phyloP scores from a whole-genome alignment of 2,329 filamentous ascomycete genomes.

The Zymoseptoria brevis region DNA sequence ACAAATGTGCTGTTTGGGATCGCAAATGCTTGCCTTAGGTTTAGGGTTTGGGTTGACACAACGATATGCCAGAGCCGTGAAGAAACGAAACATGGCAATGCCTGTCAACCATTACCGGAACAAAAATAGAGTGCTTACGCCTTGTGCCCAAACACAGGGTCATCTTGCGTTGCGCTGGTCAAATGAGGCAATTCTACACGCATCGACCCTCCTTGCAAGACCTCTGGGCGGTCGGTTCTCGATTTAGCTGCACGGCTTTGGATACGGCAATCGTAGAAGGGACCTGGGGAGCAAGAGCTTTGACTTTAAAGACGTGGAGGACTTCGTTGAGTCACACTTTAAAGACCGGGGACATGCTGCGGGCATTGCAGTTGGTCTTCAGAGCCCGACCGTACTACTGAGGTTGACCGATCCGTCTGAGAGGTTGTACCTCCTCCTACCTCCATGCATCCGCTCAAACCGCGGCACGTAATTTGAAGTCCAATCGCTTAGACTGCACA shows the following conservation, averaged over 20 bases:
- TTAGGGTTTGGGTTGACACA: neutral
- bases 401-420: too few relatives aligned
- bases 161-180: neutral
- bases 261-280: neutral
- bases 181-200: neutral
- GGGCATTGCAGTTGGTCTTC: too few relatives aligned
- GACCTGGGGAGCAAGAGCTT: too few relatives aligned
- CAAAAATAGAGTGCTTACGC: neutral
- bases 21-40: neutral
- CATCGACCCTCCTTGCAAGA: neutral
- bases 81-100: neutral
- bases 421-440: too few relatives aligned
- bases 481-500: too few relatives aligned
- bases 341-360: too few relatives aligned
- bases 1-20: neutral
- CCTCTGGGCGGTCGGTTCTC: neutral
- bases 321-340: too few relatives aligned
- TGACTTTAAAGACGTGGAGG: too few relatives aligned
- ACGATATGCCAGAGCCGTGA: neutral
- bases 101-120: neutral
- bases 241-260: neutral
- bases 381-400: too few relatives aligned
- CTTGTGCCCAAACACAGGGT: neutral
- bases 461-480: too few relatives aligned
- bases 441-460: too few relatives aligned